Evolutionary conservation across 257 asterid species (phyloP), one percentile per base, ranked within the genome.

Genomic region (Orobanche coerulescens): DNA sequence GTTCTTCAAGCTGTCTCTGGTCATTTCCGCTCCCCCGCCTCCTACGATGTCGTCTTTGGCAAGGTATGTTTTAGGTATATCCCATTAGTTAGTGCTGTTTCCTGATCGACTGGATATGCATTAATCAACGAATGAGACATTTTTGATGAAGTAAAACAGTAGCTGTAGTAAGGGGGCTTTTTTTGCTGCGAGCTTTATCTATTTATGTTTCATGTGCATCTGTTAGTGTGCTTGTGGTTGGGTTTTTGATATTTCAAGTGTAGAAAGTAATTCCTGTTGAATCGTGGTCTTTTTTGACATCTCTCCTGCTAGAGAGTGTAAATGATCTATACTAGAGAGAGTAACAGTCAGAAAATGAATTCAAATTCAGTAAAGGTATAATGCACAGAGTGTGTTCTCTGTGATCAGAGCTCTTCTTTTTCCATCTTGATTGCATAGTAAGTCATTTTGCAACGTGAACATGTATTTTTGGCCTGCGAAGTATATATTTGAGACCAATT

Each of bases 31-130:
- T 81, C 86, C 31, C 58, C 83, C 42, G 65, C 80, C 19, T 79
- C 95, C 0, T 56, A 76, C 73, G 98, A 93, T 65, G 85, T 88
- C 71, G 94, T 92, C 16, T 82, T 92, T 42, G 98, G 88, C 60
- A 90, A 90, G 97, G 97, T 84, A 11, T 61, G 20, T n/a, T n/a
- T 19, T 25, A 58, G 64, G 57, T 51, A 43, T 25, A 2, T 7
- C 24, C 48, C 19, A 37, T 14, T 20, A 6, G 12, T 24, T 40
- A 20, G 8, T 20, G 22, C 22, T 58, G 6, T 42, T 42, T 46
- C 11, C 19, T 28, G 62, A 42, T 54, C 48, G 19, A 50, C 10
- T 58, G 4, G 11, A 15, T 53, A 52, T 46, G 33, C 14, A 24
- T 14, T 61, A 8, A 44, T 43, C 19, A 2, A 19, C 30, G 24